Evolutionary conservation across 2,329 filamentous ascomycete species (phyloP).

Genomic region (Neofusicoccum parvum): DNA sequence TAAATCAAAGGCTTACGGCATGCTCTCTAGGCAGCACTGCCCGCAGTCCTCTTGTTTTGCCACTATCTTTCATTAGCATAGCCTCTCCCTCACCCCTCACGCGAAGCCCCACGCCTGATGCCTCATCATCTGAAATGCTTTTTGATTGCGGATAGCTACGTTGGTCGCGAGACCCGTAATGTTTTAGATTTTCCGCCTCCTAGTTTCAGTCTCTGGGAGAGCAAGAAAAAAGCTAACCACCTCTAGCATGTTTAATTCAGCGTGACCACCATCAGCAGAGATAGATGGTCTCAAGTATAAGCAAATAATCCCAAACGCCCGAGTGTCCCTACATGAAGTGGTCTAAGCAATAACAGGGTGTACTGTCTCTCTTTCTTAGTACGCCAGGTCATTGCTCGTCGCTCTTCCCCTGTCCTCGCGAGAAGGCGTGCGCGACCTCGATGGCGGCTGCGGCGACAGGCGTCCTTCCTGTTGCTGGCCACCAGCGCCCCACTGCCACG

Average conservation of each 20-base stretch:
- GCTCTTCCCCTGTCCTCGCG: slow-evolving; percentile 18
- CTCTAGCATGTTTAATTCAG: background rate
- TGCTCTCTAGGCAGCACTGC: too few species aligned
- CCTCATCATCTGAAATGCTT: background rate
- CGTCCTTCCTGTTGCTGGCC: background rate
- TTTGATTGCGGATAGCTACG: slow-evolving; percentile 4
- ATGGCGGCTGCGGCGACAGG: background rate
- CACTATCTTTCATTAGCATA: too few species aligned
- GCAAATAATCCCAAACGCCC: background rate
- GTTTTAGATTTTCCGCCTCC: background rate
- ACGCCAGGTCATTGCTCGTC: slow-evolving; percentile 19
- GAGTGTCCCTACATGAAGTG: background rate
- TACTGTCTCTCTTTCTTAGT: background rate
- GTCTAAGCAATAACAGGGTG: background rate
- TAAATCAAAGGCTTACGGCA: too few species aligned
- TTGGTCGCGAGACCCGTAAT: background rate
- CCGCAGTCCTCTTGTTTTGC: too few species aligned
- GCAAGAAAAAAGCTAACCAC: background rate
- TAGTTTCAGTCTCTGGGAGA: background rate
- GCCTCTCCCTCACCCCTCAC: too few species aligned
- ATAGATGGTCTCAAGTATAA: background rate
- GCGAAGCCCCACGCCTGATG: too few species aligned
- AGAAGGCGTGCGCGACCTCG: slow-evolving; percentile 18
- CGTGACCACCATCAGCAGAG: background rate
- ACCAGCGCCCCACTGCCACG: slow-evolving; percentile 48